Percentiles rank a stretch among this genome's conserved stretches.
phyloP scores from a whole-genome alignment of 495 filamentous ascomycete genomes.

The Trichoderma reesei region DNA sequence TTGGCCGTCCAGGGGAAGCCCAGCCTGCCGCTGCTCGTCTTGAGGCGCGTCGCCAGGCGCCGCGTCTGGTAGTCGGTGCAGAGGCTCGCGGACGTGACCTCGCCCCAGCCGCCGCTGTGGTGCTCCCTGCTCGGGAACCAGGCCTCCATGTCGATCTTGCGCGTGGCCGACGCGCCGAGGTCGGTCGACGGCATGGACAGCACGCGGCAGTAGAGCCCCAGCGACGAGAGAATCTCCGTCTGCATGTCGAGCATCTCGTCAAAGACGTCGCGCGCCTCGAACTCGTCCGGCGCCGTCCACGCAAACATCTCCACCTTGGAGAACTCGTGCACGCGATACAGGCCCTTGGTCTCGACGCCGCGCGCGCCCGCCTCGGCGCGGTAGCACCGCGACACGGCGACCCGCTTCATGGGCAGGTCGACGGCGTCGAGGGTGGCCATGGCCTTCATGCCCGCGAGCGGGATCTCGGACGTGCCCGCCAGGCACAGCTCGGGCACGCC shows the following conservation, averaged over 20 bases:
- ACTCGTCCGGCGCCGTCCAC: conserved; percentile 52
- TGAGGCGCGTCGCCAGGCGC: conserved; percentile 62
- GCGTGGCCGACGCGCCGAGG: conserved; percentile 73
- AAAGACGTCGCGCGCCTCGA: conserved; percentile 50
- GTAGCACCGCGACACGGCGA: conserved; percentile 81
- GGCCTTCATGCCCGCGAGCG: conserved; percentile 83
- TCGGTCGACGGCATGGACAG: conserved; percentile 87
- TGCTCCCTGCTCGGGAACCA: conserved; percentile 76
- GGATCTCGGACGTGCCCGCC: conserved; percentile 87
- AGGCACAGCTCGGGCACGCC: conserved; percentile 60
- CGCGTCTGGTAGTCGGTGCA: conserved; percentile 93
- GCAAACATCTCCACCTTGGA: conserved; percentile 97
- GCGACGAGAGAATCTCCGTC: conserved; percentile 61
- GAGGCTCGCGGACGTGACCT: conserved; percentile 81
- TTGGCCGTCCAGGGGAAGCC: conserved; percentile 79
- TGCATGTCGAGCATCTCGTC: conserved; percentile 78
- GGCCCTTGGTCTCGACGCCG: conserved; percentile 81
- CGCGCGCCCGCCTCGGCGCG: conserved; percentile 87
- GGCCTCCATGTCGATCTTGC: conserved; percentile 89
- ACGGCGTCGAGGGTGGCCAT: conserved; percentile 51
- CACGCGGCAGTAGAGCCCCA: conserved; percentile 78
- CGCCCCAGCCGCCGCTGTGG: conserved; percentile 77
- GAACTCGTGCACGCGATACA: conserved; percentile 98
- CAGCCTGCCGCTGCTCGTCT: conserved; percentile 33
- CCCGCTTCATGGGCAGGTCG: conserved; percentile 64